Evolutionary conservation across 495 filamentous ascomycete species (phyloP), one percentile per base, ranked within the genome.

Genomic region (Emericellopsis terricola): DNA sequence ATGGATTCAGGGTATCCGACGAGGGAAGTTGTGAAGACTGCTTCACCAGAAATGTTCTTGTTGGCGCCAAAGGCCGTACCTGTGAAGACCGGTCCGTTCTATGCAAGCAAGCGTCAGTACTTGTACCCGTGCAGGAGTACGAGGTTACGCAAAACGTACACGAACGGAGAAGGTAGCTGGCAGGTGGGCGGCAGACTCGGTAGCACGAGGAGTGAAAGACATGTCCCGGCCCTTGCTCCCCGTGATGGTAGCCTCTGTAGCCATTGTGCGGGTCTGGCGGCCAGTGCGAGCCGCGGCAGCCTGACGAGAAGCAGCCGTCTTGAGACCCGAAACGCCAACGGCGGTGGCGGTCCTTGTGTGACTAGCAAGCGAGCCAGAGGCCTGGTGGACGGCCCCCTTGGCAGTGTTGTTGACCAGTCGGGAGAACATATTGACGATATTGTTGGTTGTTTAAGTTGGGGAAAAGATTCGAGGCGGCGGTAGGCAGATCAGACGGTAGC

Each of bases 1-100:
- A 99, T 73, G 29, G 87, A 94, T 62, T 97, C 91, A 40, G 89
- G 89, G 52, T 97, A 97, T 39, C 83, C 85, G 39, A 94, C 86
- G 38, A 86, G 66, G 18, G 81, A 87, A 35, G 83, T 92, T 41
- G 83, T 94, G 71, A 93, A 93, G 46, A 92, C 84, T 29, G 86
- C 85, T 58, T 94, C 85, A 38, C 85, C 86, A 39, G 79, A 84
- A 51, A 89, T 80, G 69, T 87, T 93, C 48, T 76, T 68, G 52
- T 82, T 81, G 42, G 85, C 85, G 42, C 85, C 85, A 43, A 92
- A 94, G 31, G 83, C 87, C 53, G 78, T 92, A 50, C 85, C 85
- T 48, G 78, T 76, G 66, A 92, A 93, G 47, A 94, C 79, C 19
- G 85, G 85, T 38, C 85, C 85, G 59, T 87, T 79, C 73, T 64